These are phyloP conservation scores for Ogataea saltuana DNA, from an alignment of 805 yeast genomes.

Conservation along the genomic window DNA sequence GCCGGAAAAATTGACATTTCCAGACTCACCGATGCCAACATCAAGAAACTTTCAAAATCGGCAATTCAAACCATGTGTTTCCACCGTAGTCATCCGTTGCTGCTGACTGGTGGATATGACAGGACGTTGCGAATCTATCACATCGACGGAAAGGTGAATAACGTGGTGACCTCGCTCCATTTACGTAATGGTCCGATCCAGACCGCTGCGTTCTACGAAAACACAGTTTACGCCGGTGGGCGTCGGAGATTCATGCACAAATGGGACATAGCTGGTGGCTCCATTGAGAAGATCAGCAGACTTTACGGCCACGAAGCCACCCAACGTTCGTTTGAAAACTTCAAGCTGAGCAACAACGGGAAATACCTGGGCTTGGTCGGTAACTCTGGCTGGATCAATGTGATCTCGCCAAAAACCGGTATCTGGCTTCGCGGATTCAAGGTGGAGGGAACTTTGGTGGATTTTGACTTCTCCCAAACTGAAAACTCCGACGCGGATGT, in stretches of 20 bases:
- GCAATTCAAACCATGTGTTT: conserved; percentile 85
- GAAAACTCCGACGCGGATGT: conserved; percentile 36
- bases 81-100: conserved; percentile 80
- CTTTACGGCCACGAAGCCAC: conserved; percentile 88
- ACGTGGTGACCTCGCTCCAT: conserved; percentile 78
- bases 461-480: conserved; percentile 61
- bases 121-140: conserved; percentile 83
- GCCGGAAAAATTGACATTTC: conserved; percentile 70
- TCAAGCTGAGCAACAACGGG: conserved; percentile 75
- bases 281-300: conserved; percentile 81
- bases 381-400: conserved; percentile 86
- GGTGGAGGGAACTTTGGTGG: conserved; percentile 82
- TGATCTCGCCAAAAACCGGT: conserved; percentile 75
- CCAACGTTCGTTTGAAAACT: conserved; percentile 86
- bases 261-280: conserved; percentile 70
- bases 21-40: conserved; percentile 87
- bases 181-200: conserved; percentile 79
- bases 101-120: conserved; percentile 92
- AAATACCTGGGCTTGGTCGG: conserved; percentile 74
- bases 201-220: conserved; percentile 64
- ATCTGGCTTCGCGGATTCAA: conserved; percentile 87
- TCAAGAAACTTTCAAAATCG: conserved; percentile 63
- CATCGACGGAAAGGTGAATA: conserved; percentile 83
- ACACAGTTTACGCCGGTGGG: conserved; percentile 78
- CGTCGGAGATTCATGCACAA: conserved; percentile 89